Conservation (phyloP, 2,329 filamentous ascomycete species). For the Endothia cerciana region DNA sequence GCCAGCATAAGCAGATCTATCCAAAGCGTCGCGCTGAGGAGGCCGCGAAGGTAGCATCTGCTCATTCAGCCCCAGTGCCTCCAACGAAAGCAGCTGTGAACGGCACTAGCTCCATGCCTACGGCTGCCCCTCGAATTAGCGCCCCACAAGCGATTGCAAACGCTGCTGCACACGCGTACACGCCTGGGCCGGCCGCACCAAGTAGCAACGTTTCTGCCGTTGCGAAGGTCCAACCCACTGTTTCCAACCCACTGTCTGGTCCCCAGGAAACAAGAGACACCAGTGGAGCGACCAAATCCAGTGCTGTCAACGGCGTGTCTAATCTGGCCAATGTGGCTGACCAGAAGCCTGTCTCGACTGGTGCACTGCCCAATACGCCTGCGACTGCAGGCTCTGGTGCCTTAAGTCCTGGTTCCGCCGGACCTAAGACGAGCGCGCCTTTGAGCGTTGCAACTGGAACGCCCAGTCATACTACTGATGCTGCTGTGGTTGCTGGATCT, state of each 20-base stretch:
- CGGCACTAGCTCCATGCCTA: background rate
- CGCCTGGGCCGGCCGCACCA: background rate
- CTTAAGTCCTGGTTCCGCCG: background rate
- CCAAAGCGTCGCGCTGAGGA: conserved; percentile 22
- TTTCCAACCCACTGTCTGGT: background rate
- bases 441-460: background rate
- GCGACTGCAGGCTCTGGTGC: background rate
- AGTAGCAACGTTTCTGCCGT: background rate
- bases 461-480: background rate
- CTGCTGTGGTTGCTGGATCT: background rate
- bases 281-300: background rate
- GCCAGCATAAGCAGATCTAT: conserved; percentile 32
- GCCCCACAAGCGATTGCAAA: background rate
- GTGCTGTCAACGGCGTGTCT: background rate
- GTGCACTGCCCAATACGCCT: background rate
- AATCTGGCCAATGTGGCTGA: background rate
- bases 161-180: background rate
- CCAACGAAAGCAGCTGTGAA: conserved; percentile 15
- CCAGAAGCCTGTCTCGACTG: background rate
- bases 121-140: background rate
- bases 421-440: background rate
- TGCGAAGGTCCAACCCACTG: background rate
- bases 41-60: conserved; percentile 11
- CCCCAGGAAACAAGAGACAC: background rate
- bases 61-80: conserved; percentile 19